Evolutionary conservation across 2,329 filamentous ascomycete species (phyloP).

Genomic region (Beauveria australis): DNA sequence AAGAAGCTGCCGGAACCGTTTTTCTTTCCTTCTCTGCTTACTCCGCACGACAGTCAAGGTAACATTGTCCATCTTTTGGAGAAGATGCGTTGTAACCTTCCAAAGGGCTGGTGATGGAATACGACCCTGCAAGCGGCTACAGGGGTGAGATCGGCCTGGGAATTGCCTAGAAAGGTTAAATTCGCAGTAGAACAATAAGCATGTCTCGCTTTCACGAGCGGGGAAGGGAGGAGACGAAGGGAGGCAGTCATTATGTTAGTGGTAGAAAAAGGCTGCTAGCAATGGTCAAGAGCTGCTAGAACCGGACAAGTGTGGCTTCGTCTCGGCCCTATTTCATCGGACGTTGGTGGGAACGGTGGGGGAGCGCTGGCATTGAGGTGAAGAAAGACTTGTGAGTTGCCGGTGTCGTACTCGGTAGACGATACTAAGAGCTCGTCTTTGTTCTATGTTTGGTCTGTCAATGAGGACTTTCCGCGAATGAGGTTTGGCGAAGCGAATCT

Average conservation of each 20-base stretch:
- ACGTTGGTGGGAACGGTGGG: background rate
- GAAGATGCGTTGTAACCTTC: background rate
- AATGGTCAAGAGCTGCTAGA: background rate
- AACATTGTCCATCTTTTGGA: background rate
- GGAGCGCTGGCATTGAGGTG: background rate
- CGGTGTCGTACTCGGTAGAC: too few species aligned
- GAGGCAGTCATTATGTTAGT: background rate
- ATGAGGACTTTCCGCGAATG: too few species aligned
- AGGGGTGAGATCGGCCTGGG: background rate
- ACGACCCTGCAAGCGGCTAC: background rate
- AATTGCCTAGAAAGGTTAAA: background rate
- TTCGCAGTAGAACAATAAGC: background rate
- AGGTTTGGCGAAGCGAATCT: too few species aligned
- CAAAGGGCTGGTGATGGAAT: background rate
- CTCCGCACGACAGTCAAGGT: background rate
- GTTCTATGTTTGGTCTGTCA: background rate
- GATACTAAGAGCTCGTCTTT: background rate
- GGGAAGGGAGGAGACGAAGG: background rate
- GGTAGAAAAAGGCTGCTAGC: background rate
- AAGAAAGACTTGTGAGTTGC: background rate
- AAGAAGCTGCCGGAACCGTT: background rate
- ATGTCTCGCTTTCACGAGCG: background rate
- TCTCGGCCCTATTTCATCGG: slow-evolving; percentile 6
- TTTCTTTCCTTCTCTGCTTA: background rate
- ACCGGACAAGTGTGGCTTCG: background rate